phyloP scores from a whole-genome alignment of 495 filamentous ascomycete species.

The Penicillium pulvis region DNA sequence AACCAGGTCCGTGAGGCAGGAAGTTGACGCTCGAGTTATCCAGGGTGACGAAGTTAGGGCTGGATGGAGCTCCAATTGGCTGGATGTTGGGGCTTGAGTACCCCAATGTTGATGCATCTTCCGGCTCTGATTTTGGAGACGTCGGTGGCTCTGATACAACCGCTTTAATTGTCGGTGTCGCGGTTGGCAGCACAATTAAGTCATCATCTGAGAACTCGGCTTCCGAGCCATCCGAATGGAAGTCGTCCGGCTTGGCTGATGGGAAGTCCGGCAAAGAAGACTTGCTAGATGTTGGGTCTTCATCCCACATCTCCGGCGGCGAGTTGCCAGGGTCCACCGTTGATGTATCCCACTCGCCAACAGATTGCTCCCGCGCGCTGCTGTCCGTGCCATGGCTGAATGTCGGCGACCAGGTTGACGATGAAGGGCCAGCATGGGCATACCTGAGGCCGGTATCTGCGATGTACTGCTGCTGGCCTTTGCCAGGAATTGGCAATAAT shows the following conservation, averaged over 20 bases:
- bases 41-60: slow-evolving; percentile 46
- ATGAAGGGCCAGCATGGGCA: slow-evolving; percentile 21
- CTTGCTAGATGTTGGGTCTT: slow-evolving; percentile 47
- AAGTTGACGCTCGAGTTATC: slow-evolving; percentile 49
- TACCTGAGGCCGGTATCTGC: slow-evolving; percentile 38
- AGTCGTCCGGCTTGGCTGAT: slow-evolving; percentile 28
- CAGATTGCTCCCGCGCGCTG: slow-evolving; percentile 36
- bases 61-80: slow-evolving; percentile 46
- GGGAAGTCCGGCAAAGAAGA: slow-evolving; percentile 41
- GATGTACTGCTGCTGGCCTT: slow-evolving; percentile 43
- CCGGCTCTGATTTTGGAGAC: slow-evolving; percentile 20
- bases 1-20: slow-evolving; percentile 36
- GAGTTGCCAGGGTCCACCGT: slow-evolving; percentile 44
- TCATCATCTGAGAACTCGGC: slow-evolving; percentile 44
- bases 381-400: slow-evolving; percentile 31
- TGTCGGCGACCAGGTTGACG: slow-evolving; percentile 32
- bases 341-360: slow-evolving; percentile 44
- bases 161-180: slow-evolving; percentile 46
- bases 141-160: slow-evolving; percentile 36
- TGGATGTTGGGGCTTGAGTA: slow-evolving; percentile 48
- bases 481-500: slow-evolving; percentile 48
- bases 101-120: slow-evolving; percentile 26
- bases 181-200: slow-evolving; percentile 35
- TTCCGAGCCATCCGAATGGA: slow-evolving; percentile 26
- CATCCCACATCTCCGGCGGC: slow-evolving; percentile 47